Evolutionary conservation across 2,329 filamentous ascomycete genomes (phyloP), one percentile per base, ranked within the genome.

Genomic region (Bipolaris bicolor): DNA sequence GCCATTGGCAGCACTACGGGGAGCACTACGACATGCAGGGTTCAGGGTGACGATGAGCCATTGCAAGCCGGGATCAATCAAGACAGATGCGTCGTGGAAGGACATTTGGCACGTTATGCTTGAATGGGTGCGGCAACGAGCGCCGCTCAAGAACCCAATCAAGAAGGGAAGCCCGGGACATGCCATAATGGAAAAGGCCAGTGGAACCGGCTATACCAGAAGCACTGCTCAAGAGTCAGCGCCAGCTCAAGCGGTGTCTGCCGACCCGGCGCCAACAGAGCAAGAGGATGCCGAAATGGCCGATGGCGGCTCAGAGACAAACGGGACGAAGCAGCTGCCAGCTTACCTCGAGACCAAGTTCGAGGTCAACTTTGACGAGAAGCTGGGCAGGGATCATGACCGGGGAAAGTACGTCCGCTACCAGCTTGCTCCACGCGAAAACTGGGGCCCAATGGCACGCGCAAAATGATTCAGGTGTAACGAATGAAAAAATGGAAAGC

Each of bases 21-120:
- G 95, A 20, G 95, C 95, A 3, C 80, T 99, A 29, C 83, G 87
- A 20, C 85, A 89, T 58, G 82, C 96, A 1, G 95, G 94, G 6
- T 98, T 96, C 73, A 84, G 85, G 44, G 90, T 90, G 3, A 91
- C 91, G 0, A 87, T 94, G 68, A 96, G 91, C 66, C 95, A 99
- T 76, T 92, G 92, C 67, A 92, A 92, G 65, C 85, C 91, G 0
- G 94, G 93, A 24, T 95, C 91, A 69, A 88, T 98, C 77, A 96
- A 96, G 80, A 98, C 95, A 0, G 88, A 98, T 76, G 95, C 95
- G 13, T 91, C 93, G 0, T 99, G 92, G 92, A 82, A 82, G 4
- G 88, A 91, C 0, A 85, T 99, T 46, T 98, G 95, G 93, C 90
- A 96, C 73, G 81, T 98, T 26, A 95, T 98, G 86, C 85, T 91